phyloP scores from a whole-genome alignment of 148 eudicot species.

The Rhododendron williamsianum region DNA sequence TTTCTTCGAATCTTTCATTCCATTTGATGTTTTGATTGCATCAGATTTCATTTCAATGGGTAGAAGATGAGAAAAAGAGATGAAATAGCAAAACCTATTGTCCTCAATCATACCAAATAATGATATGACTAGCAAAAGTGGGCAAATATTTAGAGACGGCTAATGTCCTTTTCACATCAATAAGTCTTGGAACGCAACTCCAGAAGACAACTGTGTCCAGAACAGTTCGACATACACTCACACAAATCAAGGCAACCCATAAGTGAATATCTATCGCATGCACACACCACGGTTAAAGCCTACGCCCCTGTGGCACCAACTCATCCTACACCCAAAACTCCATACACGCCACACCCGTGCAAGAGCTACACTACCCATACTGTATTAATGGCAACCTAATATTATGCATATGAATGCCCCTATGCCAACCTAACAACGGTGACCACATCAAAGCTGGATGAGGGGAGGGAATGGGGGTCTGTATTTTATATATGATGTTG shows the following conservation, averaged over 20 bases:
- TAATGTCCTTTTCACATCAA: no score
- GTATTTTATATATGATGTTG: background rate
- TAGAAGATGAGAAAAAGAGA: background rate
- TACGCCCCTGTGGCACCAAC: background rate
- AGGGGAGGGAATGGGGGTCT: background rate
- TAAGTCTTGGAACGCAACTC: background rate
- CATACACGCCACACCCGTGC: background rate
- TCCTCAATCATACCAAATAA: no score
- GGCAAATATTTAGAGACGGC: no score
- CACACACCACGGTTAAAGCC: background rate
- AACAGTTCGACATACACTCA: no score
- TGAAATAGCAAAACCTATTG: background rate
- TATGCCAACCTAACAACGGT: background rate
- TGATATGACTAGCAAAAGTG: no score
- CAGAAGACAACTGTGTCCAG: no score
- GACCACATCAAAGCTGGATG: slow-evolving; percentile 2
- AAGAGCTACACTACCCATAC: background rate
- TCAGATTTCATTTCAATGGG: background rate
- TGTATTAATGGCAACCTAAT: background rate
- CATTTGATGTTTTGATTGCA: no score
- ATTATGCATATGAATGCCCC: background rate
- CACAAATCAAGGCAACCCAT: background rate
- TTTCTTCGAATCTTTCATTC: no score
- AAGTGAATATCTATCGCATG: background rate
- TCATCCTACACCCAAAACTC: background rate